Base-by-base conservation (phyloP, 2,329 filamentous ascomycete species). In the Kalmusia sp. region DNA sequence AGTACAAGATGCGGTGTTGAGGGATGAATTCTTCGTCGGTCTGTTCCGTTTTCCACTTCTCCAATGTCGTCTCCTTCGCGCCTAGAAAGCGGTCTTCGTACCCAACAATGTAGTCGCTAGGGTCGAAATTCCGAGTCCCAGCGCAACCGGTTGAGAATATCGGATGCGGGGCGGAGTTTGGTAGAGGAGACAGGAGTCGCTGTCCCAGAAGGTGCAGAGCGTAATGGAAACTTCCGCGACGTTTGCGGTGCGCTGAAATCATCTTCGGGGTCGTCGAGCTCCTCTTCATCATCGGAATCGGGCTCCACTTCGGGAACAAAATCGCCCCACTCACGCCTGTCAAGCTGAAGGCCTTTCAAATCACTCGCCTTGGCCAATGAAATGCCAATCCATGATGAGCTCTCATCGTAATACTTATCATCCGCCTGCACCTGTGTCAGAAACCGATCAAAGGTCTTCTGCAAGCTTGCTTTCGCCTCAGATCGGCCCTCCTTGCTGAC, bases 11-110 rank as follows among this genome's bases (percentile, higher is more conserved):
- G 2, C 82, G 76, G 68, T 84, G 81, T 57, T 80, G 77, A 3
- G 82, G 82, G 51, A 84, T 83, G 51, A 84, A 84, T 40, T 84
- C 82, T 53, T 84, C 81, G 24, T 84, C 75, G 8, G 82, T 84
- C 27, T 77, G 76, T 41, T 83, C 81, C 15, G 73, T 77, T 61
- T 82, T 80, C 82, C 82, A 84, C n/a, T 70, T 73, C 39, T 76
- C 73, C 3, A 83, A 66, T 7, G 70, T 61, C 9, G 77, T 76
- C 67, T 84, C 82, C 51, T 78, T 72, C 17, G 78, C 72, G 0
- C 80, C 81, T 9, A 77, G 61, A 49, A 84, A 84, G 8, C 82
- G 75, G 61, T 85, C 82, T 19, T 80, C 70, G 53, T 84, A 84
- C 3, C 81, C 82, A 25, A 84, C 77, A 11, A 82, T 70, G 59